Base-by-base conservation (phyloP, 2,329 filamentous ascomycete species). In the Fusarium sp. region DNA sequence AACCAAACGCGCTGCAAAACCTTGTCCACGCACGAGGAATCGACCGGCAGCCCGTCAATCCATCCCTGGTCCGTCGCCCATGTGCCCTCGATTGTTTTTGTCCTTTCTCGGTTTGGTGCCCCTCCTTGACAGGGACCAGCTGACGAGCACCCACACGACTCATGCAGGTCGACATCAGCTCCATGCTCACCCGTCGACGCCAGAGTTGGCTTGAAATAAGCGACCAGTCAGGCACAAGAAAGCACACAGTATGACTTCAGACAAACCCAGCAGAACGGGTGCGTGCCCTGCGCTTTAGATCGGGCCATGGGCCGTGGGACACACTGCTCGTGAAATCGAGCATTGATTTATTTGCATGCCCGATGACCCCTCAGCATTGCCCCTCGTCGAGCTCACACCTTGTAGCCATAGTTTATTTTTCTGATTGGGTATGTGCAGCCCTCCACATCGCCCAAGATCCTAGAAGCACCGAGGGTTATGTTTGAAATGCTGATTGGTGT, bases 221-320 rank as follows among this genome's bases (percentile, higher is more conserved):
- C 56, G 49, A 49, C 67, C 70, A 73, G 68, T 73, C 56, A 73
- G 57, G 55, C 36, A 39, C 59, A 40, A 53, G 47, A 44, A 42
- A 51, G 52, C 59, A 43, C 62, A 70, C 70, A 73, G 66, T 67
- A 65, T 39, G 53, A 32, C 43, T 59, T 58, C 47, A 49, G 51
- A 51, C 47, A 32, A 66, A 64, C 60, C 72, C 69, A 72, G 56
- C 57, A 67, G 62, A 59, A 72, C 56, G 70, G 72, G 62, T 73
- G 62, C 61, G 62, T 73, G 62, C 61, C 52, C 59, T 65, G 57
- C 67, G 65, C 57, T 73, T 69, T 67, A 64, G 67, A 73, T 71
- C 65, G 69, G 68, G 56, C 46, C 65, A 68, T 68, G 58, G 66
- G 56, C 46, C 65, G 67, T 68, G 58, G 52, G 65, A 62, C 56